Base-by-base conservation (phyloP, 1,284 basidiomycete genomes). In the Gomphus sp. region DNA sequence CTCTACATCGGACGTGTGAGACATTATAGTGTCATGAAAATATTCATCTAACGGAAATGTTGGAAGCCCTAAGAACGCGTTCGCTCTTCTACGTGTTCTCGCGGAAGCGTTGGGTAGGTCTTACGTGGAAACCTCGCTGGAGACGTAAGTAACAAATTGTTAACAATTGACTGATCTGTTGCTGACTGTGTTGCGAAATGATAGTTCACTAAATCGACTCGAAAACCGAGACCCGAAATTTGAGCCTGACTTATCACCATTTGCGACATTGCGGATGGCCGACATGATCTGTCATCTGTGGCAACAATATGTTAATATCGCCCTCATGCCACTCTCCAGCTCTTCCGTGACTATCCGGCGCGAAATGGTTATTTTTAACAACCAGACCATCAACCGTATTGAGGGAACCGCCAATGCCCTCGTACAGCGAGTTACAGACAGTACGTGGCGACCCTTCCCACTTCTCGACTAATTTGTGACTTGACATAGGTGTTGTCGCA, bases 281-380 rank as follows among this genome's bases (percentile, higher is more conserved):
- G 94, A 97, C 71, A 81, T 97, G 55, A 87, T 97, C 61, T 91
- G 90, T 66, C 91, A 97, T 68, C 80, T 99, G 3, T 98, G 95
- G 95, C 97, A 99, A 70, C 90, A 93, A 70, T 99, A 99, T 72
- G 84, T 93, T 64, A 89, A 89, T 51, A 91, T 92, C 16, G 96
- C 95, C 0, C 73, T 99, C 7, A 77, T 98, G 10, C 96, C 97
- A 0, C 79, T 99, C 4, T 88, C 93, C 0, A 87, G 85, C 59
- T 84, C 85, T 7, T 91, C 90, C 0, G 90, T 96, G 1, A 94
- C 93, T 0, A 81, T 89, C 39, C 82, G 97, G 47, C 82, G 96
- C 33, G 97, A 99, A 71, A 96, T 98, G 91, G 81, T 84, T 18
- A 85, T 91, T 22, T 97, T 93, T 76, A 96, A 97, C 70, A 93